Conservation (phyloP, 2,329 filamentous ascomycete genomes). For the Cryoendolithus antarcticus region DNA sequence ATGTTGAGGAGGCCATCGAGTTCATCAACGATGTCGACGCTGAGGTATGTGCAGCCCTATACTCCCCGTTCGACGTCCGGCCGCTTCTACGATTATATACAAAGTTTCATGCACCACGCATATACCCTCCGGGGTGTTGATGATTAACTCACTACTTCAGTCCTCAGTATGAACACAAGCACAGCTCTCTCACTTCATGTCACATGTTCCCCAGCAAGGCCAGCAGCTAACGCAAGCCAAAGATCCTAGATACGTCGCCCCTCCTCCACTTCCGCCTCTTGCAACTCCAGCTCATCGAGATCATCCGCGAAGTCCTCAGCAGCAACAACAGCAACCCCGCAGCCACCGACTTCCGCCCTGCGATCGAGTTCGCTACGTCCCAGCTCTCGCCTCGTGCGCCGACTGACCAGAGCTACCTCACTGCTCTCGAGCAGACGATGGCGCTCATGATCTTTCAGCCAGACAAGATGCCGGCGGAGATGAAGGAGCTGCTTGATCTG, state of each 20-base stretch:
- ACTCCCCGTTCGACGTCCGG: conserved; percentile 7
- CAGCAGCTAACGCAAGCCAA: conserved; percentile 7
- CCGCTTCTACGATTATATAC: conserved; percentile 77
- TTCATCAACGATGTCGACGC: conserved; percentile 81
- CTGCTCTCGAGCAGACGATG: conserved; percentile 86
- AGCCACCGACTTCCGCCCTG: conserved; percentile 67
- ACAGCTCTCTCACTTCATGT: conserved; percentile 1
- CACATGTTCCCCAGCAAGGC: background rate
- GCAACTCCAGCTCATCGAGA: conserved; percentile 81
- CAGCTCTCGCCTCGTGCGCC: conserved; percentile 81
- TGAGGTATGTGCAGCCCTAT: too few relatives aligned
- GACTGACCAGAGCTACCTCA: conserved; percentile 66
- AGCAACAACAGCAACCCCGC: conserved; percentile 39
- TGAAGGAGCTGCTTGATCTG: conserved; percentile 67
- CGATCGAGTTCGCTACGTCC: conserved; percentile 74
- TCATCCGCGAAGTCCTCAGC: conserved; percentile 59
- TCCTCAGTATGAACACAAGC: conserved; percentile 66
- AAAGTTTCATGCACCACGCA: conserved; percentile 99
- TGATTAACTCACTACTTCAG: conserved; percentile 75
- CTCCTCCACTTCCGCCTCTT: conserved; percentile 80
- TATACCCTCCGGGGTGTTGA: conserved; percentile 74
- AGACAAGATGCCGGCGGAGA: conserved; percentile 63
- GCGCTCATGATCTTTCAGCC: conserved; percentile 76
- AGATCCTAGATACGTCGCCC: conserved; percentile 81
- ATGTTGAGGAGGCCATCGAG: conserved; percentile 75